phyloP scores from a whole-genome alignment of 306 rosid species.

The Benincasa hispida region DNA sequence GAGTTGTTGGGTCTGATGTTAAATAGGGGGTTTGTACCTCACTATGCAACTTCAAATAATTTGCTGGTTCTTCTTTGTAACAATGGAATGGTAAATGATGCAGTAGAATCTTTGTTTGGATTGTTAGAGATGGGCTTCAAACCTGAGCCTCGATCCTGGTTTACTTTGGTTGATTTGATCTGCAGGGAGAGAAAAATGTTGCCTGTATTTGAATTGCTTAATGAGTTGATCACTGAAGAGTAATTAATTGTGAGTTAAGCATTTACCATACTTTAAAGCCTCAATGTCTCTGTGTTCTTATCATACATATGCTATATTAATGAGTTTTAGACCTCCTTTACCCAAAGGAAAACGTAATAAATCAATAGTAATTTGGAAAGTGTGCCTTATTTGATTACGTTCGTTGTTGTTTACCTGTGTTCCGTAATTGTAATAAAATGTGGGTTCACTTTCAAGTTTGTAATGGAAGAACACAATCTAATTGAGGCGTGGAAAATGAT shows the following conservation, averaged over 20 bases:
- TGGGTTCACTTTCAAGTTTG: too few species aligned
- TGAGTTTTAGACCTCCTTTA: too few species aligned
- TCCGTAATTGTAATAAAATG: too few species aligned
- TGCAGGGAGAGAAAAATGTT: slow-evolving; percentile 58
- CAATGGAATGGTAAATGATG: slow-evolving; percentile 58
- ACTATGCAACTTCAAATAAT: slow-evolving; percentile 72
- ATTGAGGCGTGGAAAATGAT: too few species aligned
- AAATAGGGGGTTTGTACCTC: slow-evolving; percentile 66
- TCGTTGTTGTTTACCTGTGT: too few species aligned
- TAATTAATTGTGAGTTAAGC: background rate
- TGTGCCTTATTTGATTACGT: too few species aligned
- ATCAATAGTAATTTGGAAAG: too few species aligned
- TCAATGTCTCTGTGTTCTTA: background rate
- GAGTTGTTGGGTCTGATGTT: slow-evolving; percentile 49
- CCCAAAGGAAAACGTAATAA: too few species aligned
- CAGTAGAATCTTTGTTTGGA: slow-evolving; percentile 35
- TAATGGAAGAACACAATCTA: too few species aligned
- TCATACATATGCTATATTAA: too few species aligned
- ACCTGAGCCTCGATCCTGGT: slow-evolving; percentile 67
- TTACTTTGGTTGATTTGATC: slow-evolving; percentile 36
- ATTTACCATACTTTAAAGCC: background rate
- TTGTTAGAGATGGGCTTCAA: slow-evolving; percentile 61
- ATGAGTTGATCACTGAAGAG: slow-evolving; percentile 30
- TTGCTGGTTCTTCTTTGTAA: slow-evolving; percentile 52
- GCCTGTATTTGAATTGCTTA: slow-evolving; percentile 54